These are phyloP conservation scores for Oryza glaberrima DNA, from an alignment of 176 grass and related monocot species.

Conservation along the genomic window DNA sequence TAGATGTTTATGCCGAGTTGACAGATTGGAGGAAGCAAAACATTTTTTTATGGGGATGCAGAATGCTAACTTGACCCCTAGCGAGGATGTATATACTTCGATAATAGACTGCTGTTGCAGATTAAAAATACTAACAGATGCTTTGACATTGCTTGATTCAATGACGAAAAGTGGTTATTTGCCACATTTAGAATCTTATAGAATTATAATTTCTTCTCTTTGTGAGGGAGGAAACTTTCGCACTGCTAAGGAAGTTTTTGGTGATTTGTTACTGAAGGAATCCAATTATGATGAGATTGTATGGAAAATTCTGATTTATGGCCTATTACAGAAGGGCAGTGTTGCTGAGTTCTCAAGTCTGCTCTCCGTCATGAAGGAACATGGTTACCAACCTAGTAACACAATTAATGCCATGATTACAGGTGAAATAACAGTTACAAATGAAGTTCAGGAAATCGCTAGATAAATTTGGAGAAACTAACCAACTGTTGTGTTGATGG, in stretches of 20 bases:
- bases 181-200: constrained; percentile 73
- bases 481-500: constrained; percentile 28
- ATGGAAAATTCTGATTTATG: constrained; percentile 87
- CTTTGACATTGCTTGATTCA: constrained; percentile 75
- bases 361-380: constrained; percentile 70
- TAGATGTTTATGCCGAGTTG: constrained; percentile 66
- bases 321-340: constrained; percentile 62
- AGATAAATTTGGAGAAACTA: constrained; percentile 35
- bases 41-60: constrained; percentile 58
- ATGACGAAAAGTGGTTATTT: constrained; percentile 62
- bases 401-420: constrained; percentile 55
- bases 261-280: constrained; percentile 58
- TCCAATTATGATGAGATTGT: constrained; percentile 87
- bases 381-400: constrained; percentile 50
- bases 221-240: constrained; percentile 73
- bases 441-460: constrained; percentile 47
- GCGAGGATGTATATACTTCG: constrained; percentile 68
- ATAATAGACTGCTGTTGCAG: constrained; percentile 75
- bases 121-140: constrained; percentile 66
- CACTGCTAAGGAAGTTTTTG: constrained; percentile 63
- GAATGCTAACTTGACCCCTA: constrained; percentile 50
- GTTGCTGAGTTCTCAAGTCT: constrained; percentile 56
- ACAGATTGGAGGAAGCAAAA: constrained; percentile 79
- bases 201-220: constrained; percentile 66
- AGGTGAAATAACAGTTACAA: constrained; percentile 40